phyloP scores from a whole-genome alignment of 139 green algal species.

The Chlorella sp. region DNA sequence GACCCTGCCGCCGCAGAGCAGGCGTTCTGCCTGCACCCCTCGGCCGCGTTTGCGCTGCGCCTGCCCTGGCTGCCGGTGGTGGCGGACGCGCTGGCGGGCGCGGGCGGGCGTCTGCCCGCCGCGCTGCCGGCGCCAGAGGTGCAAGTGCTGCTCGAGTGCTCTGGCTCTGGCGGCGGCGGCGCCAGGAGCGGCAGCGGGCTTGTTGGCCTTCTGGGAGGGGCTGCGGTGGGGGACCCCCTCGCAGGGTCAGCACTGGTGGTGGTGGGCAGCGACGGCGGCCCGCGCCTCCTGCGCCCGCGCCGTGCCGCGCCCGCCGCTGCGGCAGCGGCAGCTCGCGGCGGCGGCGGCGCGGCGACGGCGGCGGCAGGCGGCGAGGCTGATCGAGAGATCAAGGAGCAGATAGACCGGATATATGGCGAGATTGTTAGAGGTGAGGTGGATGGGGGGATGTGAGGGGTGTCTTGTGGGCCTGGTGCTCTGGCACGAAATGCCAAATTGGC shows the following conservation, averaged over 20 bases:
- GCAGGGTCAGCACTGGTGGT: constrained; percentile 32
- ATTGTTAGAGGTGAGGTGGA: constrained; percentile 20
- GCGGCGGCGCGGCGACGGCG: not conserved
- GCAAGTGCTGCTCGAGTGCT: not conserved
- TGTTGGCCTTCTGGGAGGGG: not conserved
- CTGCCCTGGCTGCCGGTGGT: constrained; percentile 47
- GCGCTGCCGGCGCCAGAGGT: constrained; percentile 3
- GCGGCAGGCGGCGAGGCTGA: not conserved
- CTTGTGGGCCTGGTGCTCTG: no score
- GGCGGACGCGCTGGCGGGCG: constrained; percentile 5
- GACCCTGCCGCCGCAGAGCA: constrained; percentile 32
- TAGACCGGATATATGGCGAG: constrained; percentile 26
- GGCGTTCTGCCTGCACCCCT: constrained; percentile 22
- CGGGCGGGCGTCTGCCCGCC: not conserved
- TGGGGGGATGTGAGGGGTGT: no score
- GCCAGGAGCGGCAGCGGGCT: not conserved
- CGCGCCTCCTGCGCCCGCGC: constrained; percentile 14
- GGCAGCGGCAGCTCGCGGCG: not conserved
- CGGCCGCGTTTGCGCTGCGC: constrained; percentile 21
- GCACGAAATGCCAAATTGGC: no score
- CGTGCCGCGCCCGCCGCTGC: not conserved
- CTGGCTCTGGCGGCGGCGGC: not conserved
- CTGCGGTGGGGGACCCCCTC: constrained; percentile 35
- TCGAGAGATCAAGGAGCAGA: constrained; percentile 14
- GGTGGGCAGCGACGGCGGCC: constrained; percentile 4